phyloP scores from a whole-genome alignment of 129 eudicot genomes.

The carrot (Daucus carota) region DNA sequence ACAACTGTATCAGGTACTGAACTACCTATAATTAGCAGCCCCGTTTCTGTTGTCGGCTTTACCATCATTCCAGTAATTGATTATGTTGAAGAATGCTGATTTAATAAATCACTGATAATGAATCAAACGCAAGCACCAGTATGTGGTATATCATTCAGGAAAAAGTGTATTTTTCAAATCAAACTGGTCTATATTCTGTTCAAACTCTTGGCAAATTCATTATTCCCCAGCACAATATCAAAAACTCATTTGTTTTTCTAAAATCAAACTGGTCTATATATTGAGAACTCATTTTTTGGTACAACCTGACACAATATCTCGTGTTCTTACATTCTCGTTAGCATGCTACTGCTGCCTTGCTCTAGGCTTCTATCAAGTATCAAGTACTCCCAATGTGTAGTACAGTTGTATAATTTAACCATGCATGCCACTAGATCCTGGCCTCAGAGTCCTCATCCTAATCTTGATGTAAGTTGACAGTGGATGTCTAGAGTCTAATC shows the following conservation, averaged over 20 bases:
- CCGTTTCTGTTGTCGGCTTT: not conserved
- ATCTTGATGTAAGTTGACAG: not conserved
- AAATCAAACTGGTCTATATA: too few relatives aligned
- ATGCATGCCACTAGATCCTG: not conserved
- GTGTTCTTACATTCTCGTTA: not conserved
- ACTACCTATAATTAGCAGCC: not conserved
- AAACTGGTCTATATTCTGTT: too few relatives aligned
- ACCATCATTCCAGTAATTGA: not conserved
- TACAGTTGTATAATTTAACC: not conserved
- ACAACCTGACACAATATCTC: not conserved
- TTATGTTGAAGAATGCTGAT: not conserved
- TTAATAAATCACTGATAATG: not conserved
- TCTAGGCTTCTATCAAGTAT: not conserved
- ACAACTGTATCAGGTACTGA: constrained; percentile 16
- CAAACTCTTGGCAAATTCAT: not conserved
- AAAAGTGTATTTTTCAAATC: too few relatives aligned
- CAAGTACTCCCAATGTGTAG: too few relatives aligned
- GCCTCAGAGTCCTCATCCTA: not conserved
- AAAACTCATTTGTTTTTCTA: too few relatives aligned
- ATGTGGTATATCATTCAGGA: too few relatives aligned
- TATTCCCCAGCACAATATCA: too few relatives aligned
- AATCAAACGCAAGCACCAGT: not conserved
- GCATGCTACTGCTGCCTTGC: not conserved
- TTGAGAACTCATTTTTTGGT: too few relatives aligned
- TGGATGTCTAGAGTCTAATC: not conserved